Evolutionary conservation across 805 yeast genomes (phyloP).

Genomic region (Metschnikowia arizonensis): DNA sequence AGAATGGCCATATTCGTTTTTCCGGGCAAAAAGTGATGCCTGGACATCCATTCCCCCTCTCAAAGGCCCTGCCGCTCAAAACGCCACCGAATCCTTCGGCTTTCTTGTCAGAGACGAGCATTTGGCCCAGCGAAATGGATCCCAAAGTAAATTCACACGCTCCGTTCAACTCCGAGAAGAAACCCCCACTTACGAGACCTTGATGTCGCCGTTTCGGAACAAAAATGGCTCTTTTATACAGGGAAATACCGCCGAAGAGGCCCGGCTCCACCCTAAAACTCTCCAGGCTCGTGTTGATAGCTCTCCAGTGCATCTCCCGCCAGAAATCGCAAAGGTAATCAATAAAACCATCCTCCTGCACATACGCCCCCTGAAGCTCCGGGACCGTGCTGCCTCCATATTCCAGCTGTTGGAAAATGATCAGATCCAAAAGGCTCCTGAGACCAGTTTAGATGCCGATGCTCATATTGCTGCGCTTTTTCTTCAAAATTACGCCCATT

Average conservation of each 20-base stretch:
- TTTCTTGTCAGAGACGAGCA: slow-evolving; percentile 21
- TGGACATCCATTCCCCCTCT: background rate
- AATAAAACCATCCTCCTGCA: slow-evolving; percentile 57
- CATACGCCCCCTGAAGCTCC: slow-evolving; percentile 59
- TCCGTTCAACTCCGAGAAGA: slow-evolving; percentile 4
- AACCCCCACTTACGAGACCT: slow-evolving; percentile 6
- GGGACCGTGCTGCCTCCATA: slow-evolving; percentile 57
- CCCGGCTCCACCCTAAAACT: slow-evolving; percentile 57
- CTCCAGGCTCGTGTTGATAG: slow-evolving; percentile 52
- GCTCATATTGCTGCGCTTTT: slow-evolving; percentile 78
- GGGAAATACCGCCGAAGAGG: slow-evolving; percentile 46
- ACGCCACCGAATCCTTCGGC: slow-evolving; percentile 1
- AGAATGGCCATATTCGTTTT: background rate
- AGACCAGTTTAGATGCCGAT: slow-evolving; percentile 54
- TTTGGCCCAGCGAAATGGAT: slow-evolving; percentile 10
- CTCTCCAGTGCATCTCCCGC: slow-evolving; percentile 52
- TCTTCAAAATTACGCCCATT: slow-evolving; percentile 73
- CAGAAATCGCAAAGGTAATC: slow-evolving; percentile 52
- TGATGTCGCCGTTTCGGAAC: slow-evolving; percentile 34
- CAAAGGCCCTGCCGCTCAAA: background rate
- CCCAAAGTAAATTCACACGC: slow-evolving; percentile 5
- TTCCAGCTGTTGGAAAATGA: slow-evolving; percentile 49
- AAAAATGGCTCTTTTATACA: slow-evolving; percentile 38
- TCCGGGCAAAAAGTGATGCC: slow-evolving; percentile 1
- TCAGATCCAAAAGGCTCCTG: slow-evolving; percentile 50